Percentiles rank a stretch among this genome's conserved stretches.
These are phyloP conservation scores for sorghum (Sorghum bicolor) DNA, from an alignment of 176 grass and related monocot species.

Conservation along the genomic window DNA sequence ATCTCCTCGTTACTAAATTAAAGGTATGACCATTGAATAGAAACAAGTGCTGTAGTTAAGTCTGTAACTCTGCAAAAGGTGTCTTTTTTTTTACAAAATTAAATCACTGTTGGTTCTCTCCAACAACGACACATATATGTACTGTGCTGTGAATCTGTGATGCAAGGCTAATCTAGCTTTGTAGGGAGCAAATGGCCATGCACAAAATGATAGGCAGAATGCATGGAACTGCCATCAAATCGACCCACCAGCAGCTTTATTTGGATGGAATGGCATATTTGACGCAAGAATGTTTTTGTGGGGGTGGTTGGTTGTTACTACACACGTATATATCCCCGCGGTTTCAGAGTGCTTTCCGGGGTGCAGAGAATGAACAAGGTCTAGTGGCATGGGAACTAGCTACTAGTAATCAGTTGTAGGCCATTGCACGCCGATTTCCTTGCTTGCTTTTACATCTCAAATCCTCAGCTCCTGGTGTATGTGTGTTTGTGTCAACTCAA, in stretches of 20 bases:
- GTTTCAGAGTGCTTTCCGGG: slow-evolving; percentile 42
- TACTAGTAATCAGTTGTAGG: slow-evolving; percentile 38
- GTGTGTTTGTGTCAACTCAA: not conserved
- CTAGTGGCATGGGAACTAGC: slow-evolving; percentile 54
- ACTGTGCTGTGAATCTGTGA: not conserved
- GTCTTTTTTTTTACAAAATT: not conserved
- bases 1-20: not conserved
- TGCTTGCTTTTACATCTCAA: not conserved
- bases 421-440: slow-evolving; percentile 29
- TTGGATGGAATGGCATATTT: slow-evolving; percentile 40
- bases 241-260: slow-evolving; percentile 12
- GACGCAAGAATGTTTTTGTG: slow-evolving; percentile 36
- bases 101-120: not conserved
- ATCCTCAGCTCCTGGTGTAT: not conserved
- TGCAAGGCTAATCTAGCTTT: not conserved
- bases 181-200: slow-evolving; percentile 15
- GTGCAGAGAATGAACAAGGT: slow-evolving; percentile 34
- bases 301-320: slow-evolving; percentile 33
- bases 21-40: not conserved
- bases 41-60: not conserved
- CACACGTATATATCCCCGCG: not conserved
- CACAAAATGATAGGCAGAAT: slow-evolving; percentile 38
- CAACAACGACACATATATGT: not conserved
- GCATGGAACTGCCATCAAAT: slow-evolving; percentile 44
- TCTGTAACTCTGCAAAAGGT: too few species aligned